Evolutionary conservation across 2,329 filamentous ascomycete species (phyloP).

Genomic region (Magnaporthiopsis rhizophila): DNA sequence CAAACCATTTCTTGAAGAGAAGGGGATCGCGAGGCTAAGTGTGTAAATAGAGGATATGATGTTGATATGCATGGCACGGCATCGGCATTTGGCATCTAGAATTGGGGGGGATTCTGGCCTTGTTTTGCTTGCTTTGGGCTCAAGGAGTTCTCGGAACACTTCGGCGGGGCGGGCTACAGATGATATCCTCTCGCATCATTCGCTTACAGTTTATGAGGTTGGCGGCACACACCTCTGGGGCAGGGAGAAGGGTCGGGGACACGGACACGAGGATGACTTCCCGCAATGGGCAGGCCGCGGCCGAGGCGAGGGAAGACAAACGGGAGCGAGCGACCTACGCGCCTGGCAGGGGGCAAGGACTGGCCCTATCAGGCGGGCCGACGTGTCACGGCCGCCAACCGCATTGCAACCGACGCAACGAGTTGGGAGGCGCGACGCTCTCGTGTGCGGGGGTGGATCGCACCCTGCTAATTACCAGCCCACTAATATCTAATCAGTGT

Average conservation of each 20-base stretch:
- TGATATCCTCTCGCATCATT: conserved; percentile 32
- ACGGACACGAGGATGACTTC: conserved; percentile 1
- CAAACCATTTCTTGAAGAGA: conserved; percentile 13
- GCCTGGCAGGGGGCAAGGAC: neutral
- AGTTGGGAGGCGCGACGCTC: conserved; percentile 1
- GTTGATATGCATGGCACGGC: conserved; percentile 41
- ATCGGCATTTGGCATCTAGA: conserved; percentile 42
- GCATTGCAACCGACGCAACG: neutral
- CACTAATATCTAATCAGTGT: conserved; percentile 9
- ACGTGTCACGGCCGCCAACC: neutral
- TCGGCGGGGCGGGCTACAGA: conserved; percentile 25
- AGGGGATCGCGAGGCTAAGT: conserved; percentile 26
- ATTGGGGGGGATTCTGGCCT: conserved; percentile 20
- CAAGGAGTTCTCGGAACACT: conserved; percentile 39
- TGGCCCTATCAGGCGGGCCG: conserved; percentile 1
- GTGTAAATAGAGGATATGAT: conserved; percentile 42
- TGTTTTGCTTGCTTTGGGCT: conserved; percentile 22
- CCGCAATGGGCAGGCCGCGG: conserved; percentile 5
- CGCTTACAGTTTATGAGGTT: conserved; percentile 27
- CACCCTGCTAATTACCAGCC: conserved; percentile 4
- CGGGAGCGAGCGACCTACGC: neutral
- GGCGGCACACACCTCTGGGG: conserved; percentile 6
- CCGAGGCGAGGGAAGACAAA: neutral
- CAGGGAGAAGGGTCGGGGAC: conserved; percentile 9
- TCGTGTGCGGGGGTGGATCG: neutral